A percentile compares a stretch with the other conserved stretches of the same genome.
Conservation (phyloP, 2,329 filamentous ascomycete species). For the Dactylellina drechsleri region DNA sequence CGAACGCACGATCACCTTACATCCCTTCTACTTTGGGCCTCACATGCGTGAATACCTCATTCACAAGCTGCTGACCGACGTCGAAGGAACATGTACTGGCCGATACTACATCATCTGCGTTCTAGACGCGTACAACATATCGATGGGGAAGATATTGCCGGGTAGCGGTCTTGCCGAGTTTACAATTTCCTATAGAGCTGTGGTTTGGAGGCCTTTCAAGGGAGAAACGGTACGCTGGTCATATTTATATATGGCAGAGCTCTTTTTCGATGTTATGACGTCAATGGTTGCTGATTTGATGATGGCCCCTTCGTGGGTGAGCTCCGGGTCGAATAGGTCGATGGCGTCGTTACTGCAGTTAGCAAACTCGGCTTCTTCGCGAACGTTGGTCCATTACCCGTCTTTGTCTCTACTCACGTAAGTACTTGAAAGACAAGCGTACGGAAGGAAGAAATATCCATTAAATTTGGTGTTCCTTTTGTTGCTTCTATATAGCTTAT, state of each 20-base stretch:
- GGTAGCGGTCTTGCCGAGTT: slow-evolving; percentile 93
- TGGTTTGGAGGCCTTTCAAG: slow-evolving; percentile 97
- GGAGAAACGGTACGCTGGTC: slow-evolving; percentile 84
- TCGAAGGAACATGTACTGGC: slow-evolving; percentile 93
- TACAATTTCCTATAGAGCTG: slow-evolving; percentile 91
- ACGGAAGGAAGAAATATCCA: slow-evolving; percentile 19
- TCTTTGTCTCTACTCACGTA: slow-evolving; percentile 86
- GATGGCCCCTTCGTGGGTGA: slow-evolving; percentile 40
- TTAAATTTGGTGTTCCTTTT: slow-evolving; percentile 56
- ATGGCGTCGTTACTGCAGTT: slow-evolving; percentile 90
- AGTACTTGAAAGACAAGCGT: slow-evolving; percentile 60
- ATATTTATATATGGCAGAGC: background rate
- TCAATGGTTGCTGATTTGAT: slow-evolving; percentile 39
- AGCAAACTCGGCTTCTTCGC: slow-evolving; percentile 93
- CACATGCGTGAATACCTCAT: slow-evolving; percentile 93
- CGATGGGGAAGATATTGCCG: slow-evolving; percentile 89
- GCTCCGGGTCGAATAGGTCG: slow-evolving; percentile 71
- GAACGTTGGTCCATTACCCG: slow-evolving; percentile 78
- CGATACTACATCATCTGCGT: slow-evolving; percentile 98
- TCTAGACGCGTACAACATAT: slow-evolving; percentile 95
- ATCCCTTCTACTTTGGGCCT: slow-evolving; percentile 95
- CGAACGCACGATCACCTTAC: slow-evolving; percentile 91
- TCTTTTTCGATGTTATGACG: slow-evolving; percentile 15
- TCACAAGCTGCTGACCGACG: slow-evolving; percentile 86
- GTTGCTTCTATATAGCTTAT: slow-evolving; percentile 73